phyloP scores from a whole-genome alignment of 345 rosid genomes.

The Mallotus nudiflorus region DNA sequence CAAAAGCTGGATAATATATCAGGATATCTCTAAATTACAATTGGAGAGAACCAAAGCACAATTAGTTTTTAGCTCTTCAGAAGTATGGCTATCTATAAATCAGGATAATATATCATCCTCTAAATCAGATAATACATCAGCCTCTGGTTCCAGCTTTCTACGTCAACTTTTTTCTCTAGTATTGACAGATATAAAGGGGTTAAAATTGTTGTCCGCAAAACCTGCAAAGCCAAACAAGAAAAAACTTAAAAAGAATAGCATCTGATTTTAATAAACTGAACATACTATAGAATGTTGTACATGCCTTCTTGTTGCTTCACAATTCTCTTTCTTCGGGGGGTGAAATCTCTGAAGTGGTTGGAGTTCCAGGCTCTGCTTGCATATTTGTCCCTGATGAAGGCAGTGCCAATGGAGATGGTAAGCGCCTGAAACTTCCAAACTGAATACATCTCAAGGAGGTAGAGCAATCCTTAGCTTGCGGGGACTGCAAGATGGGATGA shows the following conservation, averaged over 20 bases:
- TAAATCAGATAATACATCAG: neutral
- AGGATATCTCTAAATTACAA: neutral
- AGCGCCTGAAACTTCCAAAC: conserved; percentile 30
- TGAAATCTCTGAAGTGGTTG: conserved; percentile 23
- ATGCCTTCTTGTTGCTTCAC: conserved; percentile 25
- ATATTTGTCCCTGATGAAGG: conserved; percentile 20
- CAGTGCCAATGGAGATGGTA: conserved; percentile 7
- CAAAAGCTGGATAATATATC: too few species aligned
- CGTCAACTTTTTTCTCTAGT: neutral
- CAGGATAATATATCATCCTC: too few species aligned
- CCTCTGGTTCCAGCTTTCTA: conserved; percentile 4
- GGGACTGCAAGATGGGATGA: conserved; percentile 20
- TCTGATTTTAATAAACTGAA: neutral
- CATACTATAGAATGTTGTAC: conserved; percentile 23
- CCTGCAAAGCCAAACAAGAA: conserved; percentile 26
- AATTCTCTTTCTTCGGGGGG: neutral
- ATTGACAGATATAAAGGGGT: conserved; percentile 24
- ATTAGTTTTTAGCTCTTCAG: neutral
- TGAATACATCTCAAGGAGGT: neutral
- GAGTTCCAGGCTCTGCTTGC: conserved; percentile 22
- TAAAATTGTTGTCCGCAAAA: neutral
- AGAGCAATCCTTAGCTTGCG: conserved; percentile 9
- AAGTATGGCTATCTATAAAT: too few species aligned
- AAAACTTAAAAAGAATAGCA: neutral
- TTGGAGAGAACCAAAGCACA: neutral